phyloP scores from a whole-genome alignment of 1,139 yeast species.

The Debaryomyces udenii region DNA sequence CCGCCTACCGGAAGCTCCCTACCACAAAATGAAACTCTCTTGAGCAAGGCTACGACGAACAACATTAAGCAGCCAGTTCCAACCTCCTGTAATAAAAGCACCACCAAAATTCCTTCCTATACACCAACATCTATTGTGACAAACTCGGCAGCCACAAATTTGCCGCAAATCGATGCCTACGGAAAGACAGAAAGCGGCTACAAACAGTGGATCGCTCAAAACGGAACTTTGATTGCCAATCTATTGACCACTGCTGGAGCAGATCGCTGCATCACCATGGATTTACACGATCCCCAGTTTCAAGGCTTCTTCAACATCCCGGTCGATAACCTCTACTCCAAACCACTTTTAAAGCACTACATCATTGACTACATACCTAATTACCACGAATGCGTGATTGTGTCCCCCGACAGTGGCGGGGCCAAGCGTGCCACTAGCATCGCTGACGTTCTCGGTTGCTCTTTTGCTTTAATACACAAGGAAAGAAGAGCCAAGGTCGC shows the following conservation, averaged over 20 bases:
- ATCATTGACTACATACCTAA: slow-evolving; percentile 73
- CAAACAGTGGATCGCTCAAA: slow-evolving; percentile 94
- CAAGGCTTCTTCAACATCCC: slow-evolving; percentile 94
- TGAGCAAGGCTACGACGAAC: slow-evolving; percentile 18
- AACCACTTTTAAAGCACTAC: slow-evolving; percentile 81
- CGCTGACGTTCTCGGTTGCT: slow-evolving; percentile 86
- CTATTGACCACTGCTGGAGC: slow-evolving; percentile 92
- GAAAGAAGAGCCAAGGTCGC: slow-evolving; percentile 70
- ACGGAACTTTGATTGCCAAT: slow-evolving; percentile 91
- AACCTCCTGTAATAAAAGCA: slow-evolving; percentile 10
- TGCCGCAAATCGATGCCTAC: slow-evolving; percentile 38
- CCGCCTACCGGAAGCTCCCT: slow-evolving; percentile 16
- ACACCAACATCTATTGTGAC: slow-evolving; percentile 35
- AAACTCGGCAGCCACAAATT: slow-evolving; percentile 32
- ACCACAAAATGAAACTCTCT: slow-evolving; percentile 4
- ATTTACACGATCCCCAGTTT: slow-evolving; percentile 92
- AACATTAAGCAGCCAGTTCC: slow-evolving; percentile 16
- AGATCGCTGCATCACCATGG: slow-evolving; percentile 96
- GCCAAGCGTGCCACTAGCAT: slow-evolving; percentile 94
- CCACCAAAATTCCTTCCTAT: slow-evolving; percentile 13
- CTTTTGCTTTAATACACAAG: slow-evolving; percentile 94
- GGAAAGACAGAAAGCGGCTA: slow-evolving; percentile 65
- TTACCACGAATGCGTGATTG: slow-evolving; percentile 79
- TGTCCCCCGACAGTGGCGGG: slow-evolving; percentile 97
- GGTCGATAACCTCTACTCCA: slow-evolving; percentile 86